Conservation (phyloP, 768 basidiomycete species). For the Termitomyces eurrhizus region DNA sequence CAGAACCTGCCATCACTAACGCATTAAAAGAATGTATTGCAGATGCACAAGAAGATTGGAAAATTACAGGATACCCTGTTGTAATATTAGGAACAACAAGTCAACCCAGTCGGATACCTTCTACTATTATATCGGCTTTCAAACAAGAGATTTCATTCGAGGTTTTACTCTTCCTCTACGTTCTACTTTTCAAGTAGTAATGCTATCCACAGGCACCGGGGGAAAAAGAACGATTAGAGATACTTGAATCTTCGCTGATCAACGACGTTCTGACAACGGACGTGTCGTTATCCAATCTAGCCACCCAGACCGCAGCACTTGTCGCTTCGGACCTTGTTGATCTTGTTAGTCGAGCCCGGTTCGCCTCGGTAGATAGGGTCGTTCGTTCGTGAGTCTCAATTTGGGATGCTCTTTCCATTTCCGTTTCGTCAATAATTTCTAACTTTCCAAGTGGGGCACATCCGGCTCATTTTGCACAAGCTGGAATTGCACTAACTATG, state of each 20-base stretch:
- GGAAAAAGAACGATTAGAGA: slow-evolving; percentile 66
- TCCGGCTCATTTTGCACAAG: slow-evolving; percentile 26
- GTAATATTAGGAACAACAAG: slow-evolving; percentile 72
- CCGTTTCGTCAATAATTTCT: neutral
- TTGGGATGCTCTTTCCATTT: neutral
- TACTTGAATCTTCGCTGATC: slow-evolving; percentile 46
- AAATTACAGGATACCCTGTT: slow-evolving; percentile 62
- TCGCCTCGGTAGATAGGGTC: slow-evolving; percentile 51
- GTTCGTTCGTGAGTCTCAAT: slow-evolving; percentile 28
- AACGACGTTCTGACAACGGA: slow-evolving; percentile 58
- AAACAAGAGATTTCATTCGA: slow-evolving; percentile 82
- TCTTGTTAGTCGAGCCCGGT: slow-evolving; percentile 57
- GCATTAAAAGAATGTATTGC: slow-evolving; percentile 62
- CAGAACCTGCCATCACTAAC: slow-evolving; percentile 57
- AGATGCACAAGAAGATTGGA: slow-evolving; percentile 53
- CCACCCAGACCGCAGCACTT: slow-evolving; percentile 88
- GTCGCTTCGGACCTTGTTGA: slow-evolving; percentile 77
- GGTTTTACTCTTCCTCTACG: slow-evolving; percentile 34
- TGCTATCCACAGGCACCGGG: slow-evolving; percentile 59
- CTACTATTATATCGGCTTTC: slow-evolving; percentile 64
- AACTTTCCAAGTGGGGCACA: slow-evolving; percentile 17
- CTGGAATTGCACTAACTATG: slow-evolving; percentile 42
- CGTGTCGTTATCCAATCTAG: slow-evolving; percentile 66
- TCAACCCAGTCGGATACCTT: slow-evolving; percentile 61
- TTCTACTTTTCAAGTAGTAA: neutral